Percentiles rank a stretch among this genome's conserved stretches.
phyloP scores from a whole-genome alignment of 306 rosid species.

The Sesbania bispinosa region DNA sequence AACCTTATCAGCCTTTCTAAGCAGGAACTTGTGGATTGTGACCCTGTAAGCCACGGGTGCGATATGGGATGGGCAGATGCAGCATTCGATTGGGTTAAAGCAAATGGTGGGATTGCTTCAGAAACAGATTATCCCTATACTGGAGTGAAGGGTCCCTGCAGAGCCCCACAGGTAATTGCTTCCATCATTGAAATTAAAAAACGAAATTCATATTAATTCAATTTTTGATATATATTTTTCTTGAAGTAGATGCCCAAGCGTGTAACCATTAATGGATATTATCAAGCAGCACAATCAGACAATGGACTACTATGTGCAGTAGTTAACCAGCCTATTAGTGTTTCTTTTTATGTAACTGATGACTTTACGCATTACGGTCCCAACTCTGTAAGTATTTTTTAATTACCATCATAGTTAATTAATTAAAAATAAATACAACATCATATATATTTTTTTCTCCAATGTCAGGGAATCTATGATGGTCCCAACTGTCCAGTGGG shows the following conservation, averaged over 20 bases:
- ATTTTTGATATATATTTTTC: background rate
- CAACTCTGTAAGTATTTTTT: slow-evolving; percentile 17
- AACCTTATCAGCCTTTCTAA: background rate
- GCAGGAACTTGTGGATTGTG: slow-evolving; percentile 32
- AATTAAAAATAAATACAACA: background rate
- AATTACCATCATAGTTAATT: background rate
- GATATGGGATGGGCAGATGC: slow-evolving; percentile 24
- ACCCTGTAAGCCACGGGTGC: background rate
- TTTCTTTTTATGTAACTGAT: slow-evolving; percentile 16
- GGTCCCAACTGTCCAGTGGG: slow-evolving; percentile 11
- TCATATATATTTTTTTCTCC: background rate
- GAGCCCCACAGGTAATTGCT: slow-evolving; percentile 9
- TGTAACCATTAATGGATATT: slow-evolving; percentile 18
- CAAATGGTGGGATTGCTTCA: background rate
- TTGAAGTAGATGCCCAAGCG: background rate
- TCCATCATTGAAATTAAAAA: no score
- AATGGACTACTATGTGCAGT: slow-evolving; percentile 37
- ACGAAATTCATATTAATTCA: background rate
- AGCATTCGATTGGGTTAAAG: slow-evolving; percentile 34
- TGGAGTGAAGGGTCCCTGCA: slow-evolving; percentile 26
- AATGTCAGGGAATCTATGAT: slow-evolving; percentile 46
- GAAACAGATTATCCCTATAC: background rate
- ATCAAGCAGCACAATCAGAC: slow-evolving; percentile 39
- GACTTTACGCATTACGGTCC: slow-evolving; percentile 37
- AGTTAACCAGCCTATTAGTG: slow-evolving; percentile 46